Evolutionary conservation across 768 basidiomycete genomes (phyloP).

Genomic region (Collybia nuda): DNA sequence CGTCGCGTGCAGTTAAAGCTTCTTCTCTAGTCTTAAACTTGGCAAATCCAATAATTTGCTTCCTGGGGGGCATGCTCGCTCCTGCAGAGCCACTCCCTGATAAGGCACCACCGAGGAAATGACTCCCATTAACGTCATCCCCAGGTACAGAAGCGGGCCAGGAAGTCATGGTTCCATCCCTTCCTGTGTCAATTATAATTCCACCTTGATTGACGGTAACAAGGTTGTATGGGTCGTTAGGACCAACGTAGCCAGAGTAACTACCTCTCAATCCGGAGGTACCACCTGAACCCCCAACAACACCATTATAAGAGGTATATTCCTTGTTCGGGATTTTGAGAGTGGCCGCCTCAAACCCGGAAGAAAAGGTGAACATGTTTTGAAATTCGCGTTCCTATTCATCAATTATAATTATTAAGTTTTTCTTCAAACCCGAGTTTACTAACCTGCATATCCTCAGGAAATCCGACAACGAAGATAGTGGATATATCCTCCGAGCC

Average conservation of each 20-base stretch:
- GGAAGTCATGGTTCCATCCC: slow-evolving; percentile 70
- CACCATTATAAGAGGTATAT: slow-evolving; percentile 67
- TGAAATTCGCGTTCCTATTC: slow-evolving; percentile 96
- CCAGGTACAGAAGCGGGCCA: slow-evolving; percentile 50
- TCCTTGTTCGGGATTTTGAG: slow-evolving; percentile 97
- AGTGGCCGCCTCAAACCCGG: slow-evolving; percentile 96
- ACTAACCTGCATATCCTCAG: slow-evolving; percentile 96
- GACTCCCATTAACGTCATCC: slow-evolving; percentile 29
- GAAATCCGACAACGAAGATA: slow-evolving; percentile 98
- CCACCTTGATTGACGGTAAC: slow-evolving; percentile 83
- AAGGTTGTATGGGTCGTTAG: slow-evolving; percentile 82
- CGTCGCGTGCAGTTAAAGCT: slow-evolving; percentile 84
- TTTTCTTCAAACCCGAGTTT: background rate
- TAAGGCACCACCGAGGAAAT: slow-evolving; percentile 25
- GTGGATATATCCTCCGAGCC: slow-evolving; percentile 89
- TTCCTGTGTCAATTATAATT: slow-evolving; percentile 75
- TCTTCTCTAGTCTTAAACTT: slow-evolving; percentile 89
- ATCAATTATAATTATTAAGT: slow-evolving; percentile 17
- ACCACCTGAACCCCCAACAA: slow-evolving; percentile 20
- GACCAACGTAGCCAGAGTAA: slow-evolving; percentile 38
- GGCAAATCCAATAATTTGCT: slow-evolving; percentile 98
- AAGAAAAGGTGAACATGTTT: slow-evolving; percentile 97
- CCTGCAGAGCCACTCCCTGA: slow-evolving; percentile 21
- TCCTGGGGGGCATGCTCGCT: slow-evolving; percentile 62
- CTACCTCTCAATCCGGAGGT: slow-evolving; percentile 12